These are phyloP conservation scores for Anthracocystis setariae DNA, from an alignment of 1,284 basidiomycete genomes.

Conservation along the genomic window DNA sequence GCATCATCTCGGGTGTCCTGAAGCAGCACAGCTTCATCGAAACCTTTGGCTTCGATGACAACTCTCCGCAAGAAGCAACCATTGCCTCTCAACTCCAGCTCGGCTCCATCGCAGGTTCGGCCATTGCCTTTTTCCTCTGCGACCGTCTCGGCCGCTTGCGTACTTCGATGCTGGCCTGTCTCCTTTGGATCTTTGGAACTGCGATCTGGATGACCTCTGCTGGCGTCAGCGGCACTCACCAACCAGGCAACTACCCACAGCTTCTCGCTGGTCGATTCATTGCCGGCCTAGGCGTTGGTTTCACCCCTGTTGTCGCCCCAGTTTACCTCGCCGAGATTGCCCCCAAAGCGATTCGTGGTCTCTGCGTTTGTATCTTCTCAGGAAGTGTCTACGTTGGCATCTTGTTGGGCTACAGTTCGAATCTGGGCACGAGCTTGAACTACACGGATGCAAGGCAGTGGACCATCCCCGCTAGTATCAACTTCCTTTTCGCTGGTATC, in stretches of 20 bases:
- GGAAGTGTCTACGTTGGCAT: constrained; percentile 47
- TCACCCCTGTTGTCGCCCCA: constrained; percentile 47
- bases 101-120: constrained; percentile 49
- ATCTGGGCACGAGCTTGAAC: constrained; percentile 26
- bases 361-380: constrained; percentile 43
- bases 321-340: constrained; percentile 52
- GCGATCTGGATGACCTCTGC: constrained; percentile 55
- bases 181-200: constrained; percentile 54
- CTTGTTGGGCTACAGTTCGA: constrained; percentile 39
- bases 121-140: constrained; percentile 55
- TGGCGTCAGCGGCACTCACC: constrained; percentile 27
- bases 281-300: constrained; percentile 52
- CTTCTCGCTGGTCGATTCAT: constrained; percentile 54
- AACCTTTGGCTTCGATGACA: constrained; percentile 42
- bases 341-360: constrained; percentile 47
- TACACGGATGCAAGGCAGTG: constrained; percentile 30
- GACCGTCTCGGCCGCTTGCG: constrained; percentile 48
- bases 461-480: constrained; percentile 49
- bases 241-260: constrained; percentile 40
- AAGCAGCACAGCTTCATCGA: constrained; percentile 46
- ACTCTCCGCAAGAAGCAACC: constrained; percentile 43
- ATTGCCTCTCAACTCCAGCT: constrained; percentile 52
- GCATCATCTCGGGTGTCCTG: constrained; percentile 46
- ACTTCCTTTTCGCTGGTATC: constrained; percentile 54
- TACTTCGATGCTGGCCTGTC: constrained; percentile 48